phyloP scores from a whole-genome alignment of 495 filamentous ascomycete genomes.

The Copromyces sp. region DNA sequence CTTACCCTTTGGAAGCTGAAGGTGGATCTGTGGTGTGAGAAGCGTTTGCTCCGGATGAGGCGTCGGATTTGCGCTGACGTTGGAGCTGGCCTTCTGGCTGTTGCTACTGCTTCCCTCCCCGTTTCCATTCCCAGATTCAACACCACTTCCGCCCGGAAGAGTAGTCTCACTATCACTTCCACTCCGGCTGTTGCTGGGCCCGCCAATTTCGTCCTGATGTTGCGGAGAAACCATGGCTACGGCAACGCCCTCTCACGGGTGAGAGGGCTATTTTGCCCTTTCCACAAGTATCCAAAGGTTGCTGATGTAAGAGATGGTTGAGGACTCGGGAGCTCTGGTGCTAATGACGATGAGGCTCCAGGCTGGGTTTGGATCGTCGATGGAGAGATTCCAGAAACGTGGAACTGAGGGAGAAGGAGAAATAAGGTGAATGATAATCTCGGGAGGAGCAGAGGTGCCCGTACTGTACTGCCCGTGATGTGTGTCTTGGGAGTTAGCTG shows the following conservation, averaged over 20 bases:
- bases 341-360: not conserved
- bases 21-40: not conserved
- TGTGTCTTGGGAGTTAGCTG: not conserved
- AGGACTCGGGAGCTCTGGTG: not conserved
- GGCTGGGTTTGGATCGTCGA: not conserved
- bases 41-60: not conserved
- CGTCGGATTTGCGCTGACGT: not conserved
- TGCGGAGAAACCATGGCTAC: not conserved
- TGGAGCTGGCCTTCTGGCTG: not conserved
- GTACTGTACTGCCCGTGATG: not conserved
- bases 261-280: not conserved
- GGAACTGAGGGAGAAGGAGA: not conserved
- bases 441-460: not conserved
- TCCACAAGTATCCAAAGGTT: not conserved
- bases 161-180: not conserved
- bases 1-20: slow-evolving; percentile 11
- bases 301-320: not conserved
- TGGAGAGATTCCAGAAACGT: not conserved
- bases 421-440: not conserved
- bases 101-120: not conserved
- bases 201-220: not conserved
- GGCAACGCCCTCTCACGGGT: not conserved
- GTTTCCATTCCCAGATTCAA: not conserved
- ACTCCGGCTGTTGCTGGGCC: not conserved
- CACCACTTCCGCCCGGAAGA: not conserved